phyloP scores from a whole-genome alignment of 2,329 filamentous ascomycete species.

The Ambrosiella beaveri region DNA sequence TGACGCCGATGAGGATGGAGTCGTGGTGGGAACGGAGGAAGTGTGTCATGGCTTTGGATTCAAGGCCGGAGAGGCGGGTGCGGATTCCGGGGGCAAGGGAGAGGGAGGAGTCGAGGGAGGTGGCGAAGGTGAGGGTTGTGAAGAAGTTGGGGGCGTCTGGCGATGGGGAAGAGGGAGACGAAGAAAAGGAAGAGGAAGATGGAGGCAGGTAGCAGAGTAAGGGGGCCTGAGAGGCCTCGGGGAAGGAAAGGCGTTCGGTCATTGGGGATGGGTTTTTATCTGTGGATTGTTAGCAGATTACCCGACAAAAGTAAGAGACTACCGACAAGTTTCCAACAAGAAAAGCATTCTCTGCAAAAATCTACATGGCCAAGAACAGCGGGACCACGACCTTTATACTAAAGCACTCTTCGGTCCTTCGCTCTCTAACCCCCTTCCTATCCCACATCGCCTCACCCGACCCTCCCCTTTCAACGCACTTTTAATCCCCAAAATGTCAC shows the following conservation, averaged over 20 bases:
- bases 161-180: not conserved
- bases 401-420: too few relatives aligned
- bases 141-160: slow-evolving; percentile 20
- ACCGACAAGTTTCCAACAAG: not conserved
- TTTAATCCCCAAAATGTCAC: too few relatives aligned
- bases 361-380: not conserved
- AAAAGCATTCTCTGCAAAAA: not conserved
- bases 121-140: slow-evolving; percentile 77
- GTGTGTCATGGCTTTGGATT: slow-evolving; percentile 86
- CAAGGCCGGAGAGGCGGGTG: slow-evolving; percentile 65
- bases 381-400: too few relatives aligned
- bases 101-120: slow-evolving; percentile 69
- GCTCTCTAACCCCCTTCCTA: too few relatives aligned
- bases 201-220: slow-evolving; percentile 22
- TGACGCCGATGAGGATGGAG: slow-evolving; percentile 70
- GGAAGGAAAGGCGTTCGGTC: slow-evolving; percentile 21
- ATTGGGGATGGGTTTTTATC: slow-evolving; percentile 15
- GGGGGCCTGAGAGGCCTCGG: slow-evolving; percentile 18
- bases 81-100: slow-evolving; percentile 62
- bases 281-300: not conserved
- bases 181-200: not conserved
- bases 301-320: not conserved
- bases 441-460: too few relatives aligned
- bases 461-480: too few relatives aligned
- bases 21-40: slow-evolving; percentile 68